Evolutionary conservation across 129 eudicot species (phyloP), one percentile per base, ranked within the genome.

Genomic region (Arctium lappa): DNA sequence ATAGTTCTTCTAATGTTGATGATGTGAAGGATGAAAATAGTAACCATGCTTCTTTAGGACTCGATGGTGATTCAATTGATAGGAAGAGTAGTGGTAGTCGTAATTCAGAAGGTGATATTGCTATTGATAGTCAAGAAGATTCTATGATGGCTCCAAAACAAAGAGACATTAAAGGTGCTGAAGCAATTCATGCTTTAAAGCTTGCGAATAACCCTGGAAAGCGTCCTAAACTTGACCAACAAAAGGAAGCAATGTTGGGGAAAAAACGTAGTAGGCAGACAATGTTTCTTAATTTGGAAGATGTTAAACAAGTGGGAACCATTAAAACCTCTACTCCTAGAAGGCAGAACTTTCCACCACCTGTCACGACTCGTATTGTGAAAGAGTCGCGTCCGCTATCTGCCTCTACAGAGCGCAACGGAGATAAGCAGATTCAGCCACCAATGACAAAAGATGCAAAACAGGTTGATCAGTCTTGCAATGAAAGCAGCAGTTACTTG

Each of bases 241-340:
- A 95, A 62, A 95, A 95, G 81, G 98, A 95, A 82, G 98, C 92
- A 48, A 91, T 91, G 97, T 87, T 95, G 50, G 99, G 99, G 30
- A 95, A 93, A 84, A 95, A 95, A 79, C 95, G 99, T 39, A 93
- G 86, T 60, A 86, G 99, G 83, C 97, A 93, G 85, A 95, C 99
- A 16, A 90, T 95, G 99, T 95, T 91, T 86, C 92, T 95, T 75
- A 93, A 95, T 84, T 82, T 95, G 76, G 98, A 95, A 87, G 99
- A 93, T 84, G 94, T 91, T 8, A 94, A 92, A 79, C 97, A 94
- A 88, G 98, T 86, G 40, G 98, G 93, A 33, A 65, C 91, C 56
- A 77, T 85, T 69, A 95, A 95, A 87, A 88, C 92, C 72, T 88
- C 97, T 13, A 90, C 92, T 31, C 97, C 99, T 5, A 89, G 85